Evolutionary conservation across 2,329 filamentous ascomycete species (phyloP).

Genomic region (Cercospora sojina): DNA sequence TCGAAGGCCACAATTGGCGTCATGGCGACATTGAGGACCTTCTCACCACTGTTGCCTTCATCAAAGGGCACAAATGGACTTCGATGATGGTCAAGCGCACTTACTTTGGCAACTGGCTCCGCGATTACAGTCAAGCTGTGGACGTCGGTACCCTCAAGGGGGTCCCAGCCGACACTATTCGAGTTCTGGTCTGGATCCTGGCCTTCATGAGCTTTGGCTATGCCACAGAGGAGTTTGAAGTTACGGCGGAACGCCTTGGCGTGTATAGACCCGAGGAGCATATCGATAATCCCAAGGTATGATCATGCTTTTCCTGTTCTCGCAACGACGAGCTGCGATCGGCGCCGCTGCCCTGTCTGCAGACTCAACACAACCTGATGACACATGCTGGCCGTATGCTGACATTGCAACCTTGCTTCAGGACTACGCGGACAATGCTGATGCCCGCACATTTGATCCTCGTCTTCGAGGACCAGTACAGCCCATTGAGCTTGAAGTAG

Average conservation of each 20-base stretch:
- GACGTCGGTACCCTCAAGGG: slow-evolving; percentile 56
- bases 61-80: slow-evolving; percentile 44
- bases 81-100: slow-evolving; percentile 60
- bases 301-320: not conserved
- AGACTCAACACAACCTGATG: not conserved
- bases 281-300: slow-evolving; percentile 49
- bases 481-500: slow-evolving; percentile 48
- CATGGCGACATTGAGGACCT: slow-evolving; percentile 56
- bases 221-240: slow-evolving; percentile 57
- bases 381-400: not conserved
- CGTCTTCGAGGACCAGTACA: slow-evolving; percentile 76
- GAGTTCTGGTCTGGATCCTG: slow-evolving; percentile 56
- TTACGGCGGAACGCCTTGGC: slow-evolving; percentile 54
- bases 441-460: slow-evolving; percentile 78
- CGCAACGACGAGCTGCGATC: not conserved
- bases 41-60: slow-evolving; percentile 48
- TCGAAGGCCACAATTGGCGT: slow-evolving; percentile 53
- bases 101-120: slow-evolving; percentile 46
- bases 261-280: slow-evolving; percentile 55
- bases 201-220: slow-evolving; percentile 59
- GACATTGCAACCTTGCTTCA: slow-evolving; percentile 10
- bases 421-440: slow-evolving; percentile 75
- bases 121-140: slow-evolving; percentile 56
- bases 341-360: not conserved
- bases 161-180: slow-evolving; percentile 55